Evolutionary conservation across 2,329 filamentous ascomycete genomes (phyloP), one percentile per base, ranked within the genome.

Genomic region (Zymoseptoria pseudotritici): DNA sequence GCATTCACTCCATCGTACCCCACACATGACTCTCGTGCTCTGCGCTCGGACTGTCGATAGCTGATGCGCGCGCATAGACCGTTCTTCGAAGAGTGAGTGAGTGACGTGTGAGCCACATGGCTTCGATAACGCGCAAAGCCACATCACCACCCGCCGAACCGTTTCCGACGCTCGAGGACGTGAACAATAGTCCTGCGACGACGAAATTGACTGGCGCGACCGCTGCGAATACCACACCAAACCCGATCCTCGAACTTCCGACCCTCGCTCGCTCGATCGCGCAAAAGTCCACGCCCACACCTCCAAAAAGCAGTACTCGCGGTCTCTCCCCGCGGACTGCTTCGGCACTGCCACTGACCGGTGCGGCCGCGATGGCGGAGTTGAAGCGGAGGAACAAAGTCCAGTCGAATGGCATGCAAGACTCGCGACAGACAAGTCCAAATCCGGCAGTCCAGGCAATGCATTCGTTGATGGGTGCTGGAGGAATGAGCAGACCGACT

Each of bases 321-420:
- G 73, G 71, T 7, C 65, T 76, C 54, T 78, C 76, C 36, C 75
- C 76, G 8, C 67, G 70, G 19, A 61, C 57, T 13, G 51, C 58
- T 22, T 54, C 66, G 29, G 57, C 63, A n/a, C 58, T 67, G 51
- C 62, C 65, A 24, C 62, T 82, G 24, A 80, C 79, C 0, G 79
- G 77, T 53, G 77, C 77, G 20, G 76, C 76, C 59, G 79, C 78
- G 50, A 71, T 81, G 66, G 76, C 75, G 53, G 79, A 81, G 65
- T 73, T 80, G 65, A 77, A 77, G 60, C 74, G 76, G 52, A 71
- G 70, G 59, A 71, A 73, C 60, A 73, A 78, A 60, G 57, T 59
- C 31, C 60, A 61, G 56, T 63, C 65, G 26, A 50, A 56, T 63
- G 65, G 49, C 9, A 13, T 24, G 17, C 29, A 50, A 17, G 62